These are phyloP conservation scores for Cyclotella atomus DNA, from an alignment of 108 stramenopile species.

Conservation along the genomic window DNA sequence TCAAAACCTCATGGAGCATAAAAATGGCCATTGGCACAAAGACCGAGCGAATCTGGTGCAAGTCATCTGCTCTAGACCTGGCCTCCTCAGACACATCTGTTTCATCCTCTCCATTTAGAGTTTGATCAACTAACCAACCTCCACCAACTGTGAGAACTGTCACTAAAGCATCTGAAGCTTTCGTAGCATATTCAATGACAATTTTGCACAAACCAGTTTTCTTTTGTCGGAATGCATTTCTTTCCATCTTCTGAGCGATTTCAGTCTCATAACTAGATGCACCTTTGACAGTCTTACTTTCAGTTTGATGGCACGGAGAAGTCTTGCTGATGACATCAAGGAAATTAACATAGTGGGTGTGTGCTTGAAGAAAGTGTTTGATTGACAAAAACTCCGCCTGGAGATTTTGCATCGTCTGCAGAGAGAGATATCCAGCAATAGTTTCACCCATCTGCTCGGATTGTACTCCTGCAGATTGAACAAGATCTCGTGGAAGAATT, in stretches of 20 bases:
- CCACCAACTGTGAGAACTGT: constrained; percentile 66
- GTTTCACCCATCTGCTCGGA: constrained; percentile 1
- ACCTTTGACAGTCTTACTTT: constrained; percentile 7
- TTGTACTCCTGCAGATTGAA: constrained; percentile 31
- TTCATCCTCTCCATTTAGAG: constrained; percentile 18
- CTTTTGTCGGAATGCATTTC: constrained; percentile 44
- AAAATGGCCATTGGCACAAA: constrained; percentile 60
- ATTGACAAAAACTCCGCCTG: constrained; percentile 40
- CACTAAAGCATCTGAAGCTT: constrained; percentile 52
- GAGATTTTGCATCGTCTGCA: constrained; percentile 30
- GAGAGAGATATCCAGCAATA: constrained; percentile 20
- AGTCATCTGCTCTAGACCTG: constrained; percentile 47
- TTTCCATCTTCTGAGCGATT: constrained; percentile 58
- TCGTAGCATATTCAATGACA: constrained; percentile 55
- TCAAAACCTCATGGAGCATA: constrained; percentile 67
- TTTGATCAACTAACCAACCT: constrained; percentile 70
- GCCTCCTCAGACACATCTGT: constrained; percentile 25
- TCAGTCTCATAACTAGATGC: constrained; percentile 40
- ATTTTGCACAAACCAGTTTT: constrained; percentile 45
- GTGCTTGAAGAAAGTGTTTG: constrained; percentile 29
- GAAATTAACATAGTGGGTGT: constrained; percentile 36
- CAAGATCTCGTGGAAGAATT: constrained; percentile 35
- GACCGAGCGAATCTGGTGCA: constrained; percentile 49
- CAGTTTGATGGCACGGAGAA: constrained; percentile 38
- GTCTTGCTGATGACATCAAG: constrained; percentile 34